Conservation (phyloP, 495 filamentous ascomycete genomes). For the Penicillium psychrofluorescens region DNA sequence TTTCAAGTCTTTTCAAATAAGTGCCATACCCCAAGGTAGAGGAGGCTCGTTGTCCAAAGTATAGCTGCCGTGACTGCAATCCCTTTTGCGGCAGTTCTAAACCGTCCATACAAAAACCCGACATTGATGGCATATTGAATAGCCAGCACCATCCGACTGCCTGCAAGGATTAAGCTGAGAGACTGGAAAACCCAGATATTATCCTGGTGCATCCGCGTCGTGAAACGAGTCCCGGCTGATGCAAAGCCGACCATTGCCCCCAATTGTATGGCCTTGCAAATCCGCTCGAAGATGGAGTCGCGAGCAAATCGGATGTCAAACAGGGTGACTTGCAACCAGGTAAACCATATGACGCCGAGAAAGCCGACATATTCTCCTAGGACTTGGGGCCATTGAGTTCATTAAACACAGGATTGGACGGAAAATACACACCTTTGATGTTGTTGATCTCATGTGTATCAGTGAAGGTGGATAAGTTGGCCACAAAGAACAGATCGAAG, state of each 20-base stretch:
- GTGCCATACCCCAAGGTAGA: constrained; percentile 45
- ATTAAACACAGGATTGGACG: background rate
- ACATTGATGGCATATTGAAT: constrained; percentile 51
- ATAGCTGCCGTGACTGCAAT: constrained; percentile 33
- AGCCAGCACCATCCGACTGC: constrained; percentile 48
- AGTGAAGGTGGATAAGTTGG: constrained; percentile 59
- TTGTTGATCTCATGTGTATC: constrained; percentile 48
- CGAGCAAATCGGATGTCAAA: constrained; percentile 63
- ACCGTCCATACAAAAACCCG: constrained; percentile 34
- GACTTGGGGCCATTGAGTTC: constrained; percentile 12
- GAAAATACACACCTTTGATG: constrained; percentile 22
- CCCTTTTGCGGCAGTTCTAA: constrained; percentile 20
- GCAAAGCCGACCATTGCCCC: constrained; percentile 59
- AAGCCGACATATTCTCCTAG: constrained; percentile 53
- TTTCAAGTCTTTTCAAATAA: background rate
- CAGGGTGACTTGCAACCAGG: constrained; percentile 62
- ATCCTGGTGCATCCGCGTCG: constrained; percentile 33
- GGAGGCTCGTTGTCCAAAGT: constrained; percentile 31
- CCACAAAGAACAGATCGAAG: constrained; percentile 64
- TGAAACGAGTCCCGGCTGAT: constrained; percentile 50
- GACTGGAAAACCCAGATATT: constrained; percentile 40
- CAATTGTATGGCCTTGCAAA: constrained; percentile 57
- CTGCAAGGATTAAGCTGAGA: constrained; percentile 49
- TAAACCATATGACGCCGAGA: constrained; percentile 63
- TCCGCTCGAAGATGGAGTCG: constrained; percentile 59